Conservation (phyloP, 345 rosid genomes). For the Clausena lansium region DNA sequence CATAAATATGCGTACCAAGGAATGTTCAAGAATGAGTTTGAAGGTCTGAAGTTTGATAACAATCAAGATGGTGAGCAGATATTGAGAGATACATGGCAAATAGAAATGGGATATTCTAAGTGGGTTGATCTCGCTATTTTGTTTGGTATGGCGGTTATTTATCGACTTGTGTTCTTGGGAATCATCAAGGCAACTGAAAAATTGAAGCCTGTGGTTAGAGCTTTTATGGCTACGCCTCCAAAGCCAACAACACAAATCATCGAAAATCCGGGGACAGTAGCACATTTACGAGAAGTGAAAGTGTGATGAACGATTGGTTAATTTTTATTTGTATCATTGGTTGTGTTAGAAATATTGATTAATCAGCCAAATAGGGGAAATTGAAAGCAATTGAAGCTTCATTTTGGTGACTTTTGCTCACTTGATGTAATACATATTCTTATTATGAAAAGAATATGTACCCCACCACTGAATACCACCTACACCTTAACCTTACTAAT, state of each 20-base stretch:
- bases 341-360: no score
- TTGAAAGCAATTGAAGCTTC: no score
- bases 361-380: no score
- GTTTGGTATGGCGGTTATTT: slow-evolving; percentile 36
- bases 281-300: slow-evolving; percentile 2
- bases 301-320: no score
- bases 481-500: no score
- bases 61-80: slow-evolving; percentile 16
- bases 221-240: not conserved
- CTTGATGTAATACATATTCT: no score
- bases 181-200: slow-evolving; percentile 33
- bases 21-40: slow-evolving; percentile 49
- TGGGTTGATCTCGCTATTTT: slow-evolving; percentile 47
- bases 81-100: slow-evolving; percentile 37
- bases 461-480: no score
- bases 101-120: slow-evolving; percentile 47
- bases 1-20: slow-evolving; percentile 51
- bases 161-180: slow-evolving; percentile 33
- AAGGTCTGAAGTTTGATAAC: slow-evolving; percentile 30
- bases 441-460: no score
- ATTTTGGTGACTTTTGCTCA: no score
- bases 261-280: not conserved
- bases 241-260: slow-evolving; percentile 10
- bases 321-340: no score
- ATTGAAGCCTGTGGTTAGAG: slow-evolving; percentile 18